A percentile compares a stretch with the other conserved stretches of the same genome.
Conservation (phyloP, 495 filamentous ascomycete genomes). For the Aspergillus sparsus region DNA sequence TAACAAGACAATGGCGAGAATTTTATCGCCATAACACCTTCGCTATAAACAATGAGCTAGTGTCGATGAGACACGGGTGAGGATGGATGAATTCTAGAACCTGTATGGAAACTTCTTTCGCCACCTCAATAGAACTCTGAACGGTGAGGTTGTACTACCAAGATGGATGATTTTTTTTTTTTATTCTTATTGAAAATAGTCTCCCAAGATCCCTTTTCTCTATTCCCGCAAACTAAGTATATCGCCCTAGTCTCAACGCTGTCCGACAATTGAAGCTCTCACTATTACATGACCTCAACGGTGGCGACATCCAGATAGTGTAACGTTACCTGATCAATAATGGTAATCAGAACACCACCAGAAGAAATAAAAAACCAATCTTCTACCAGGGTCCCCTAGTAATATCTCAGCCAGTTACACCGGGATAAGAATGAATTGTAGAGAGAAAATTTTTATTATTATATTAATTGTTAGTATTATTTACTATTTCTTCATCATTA, state of each 20-base stretch:
- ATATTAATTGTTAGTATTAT: constrained; percentile 6
- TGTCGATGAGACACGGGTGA: background rate
- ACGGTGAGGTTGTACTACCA: constrained; percentile 1
- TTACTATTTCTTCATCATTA: background rate
- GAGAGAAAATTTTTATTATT: too few relatives aligned
- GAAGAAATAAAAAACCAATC: background rate
- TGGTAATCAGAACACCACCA: background rate
- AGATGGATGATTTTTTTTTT: background rate
- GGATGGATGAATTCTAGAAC: constrained; percentile 23
- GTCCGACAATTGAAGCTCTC: background rate
- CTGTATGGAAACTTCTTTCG: constrained; percentile 16
- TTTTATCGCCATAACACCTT: too few relatives aligned
- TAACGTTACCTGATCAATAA: constrained; percentile 14
- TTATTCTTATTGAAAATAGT: background rate
- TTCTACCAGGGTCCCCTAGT: too few relatives aligned
- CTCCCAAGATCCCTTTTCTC: background rate
- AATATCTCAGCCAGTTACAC: too few relatives aligned
- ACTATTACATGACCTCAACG: background rate
- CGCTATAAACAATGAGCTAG: too few relatives aligned
- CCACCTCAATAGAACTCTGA: constrained; percentile 1
- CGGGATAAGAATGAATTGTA: too few relatives aligned
- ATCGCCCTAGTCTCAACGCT: background rate
- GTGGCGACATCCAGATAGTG: constrained; percentile 14
- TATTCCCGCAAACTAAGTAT: background rate
- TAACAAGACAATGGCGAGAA: too few relatives aligned